These are phyloP conservation scores for Amylocarpus encephaloides DNA, from an alignment of 2,329 filamentous ascomycete genomes.

Conservation along the genomic window DNA sequence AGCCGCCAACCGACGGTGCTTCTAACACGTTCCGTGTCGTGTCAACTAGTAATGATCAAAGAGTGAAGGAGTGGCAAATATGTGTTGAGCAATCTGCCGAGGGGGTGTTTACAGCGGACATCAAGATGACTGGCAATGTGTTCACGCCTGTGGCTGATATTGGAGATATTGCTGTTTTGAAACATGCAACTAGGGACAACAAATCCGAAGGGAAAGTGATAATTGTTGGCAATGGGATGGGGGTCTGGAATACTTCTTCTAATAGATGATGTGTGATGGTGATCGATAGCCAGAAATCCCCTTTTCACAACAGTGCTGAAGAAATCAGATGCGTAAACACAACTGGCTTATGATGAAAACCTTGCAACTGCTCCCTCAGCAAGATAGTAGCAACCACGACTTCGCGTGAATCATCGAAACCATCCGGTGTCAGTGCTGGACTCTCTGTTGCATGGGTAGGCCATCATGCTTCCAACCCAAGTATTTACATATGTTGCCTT, in stretches of 20 bases:
- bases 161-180: conserved; percentile 39
- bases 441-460: no score
- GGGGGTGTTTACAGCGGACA: conserved; percentile 12
- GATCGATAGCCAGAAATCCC: no score
- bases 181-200: not conserved
- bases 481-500: no score
- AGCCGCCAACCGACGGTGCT: conserved; percentile 8
- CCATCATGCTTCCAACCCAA: no score
- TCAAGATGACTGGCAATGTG: conserved; percentile 41
- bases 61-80: conserved; percentile 46
- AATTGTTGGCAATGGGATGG: conserved; percentile 32
- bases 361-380: no score
- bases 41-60: conserved; percentile 55
- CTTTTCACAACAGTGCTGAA: no score
- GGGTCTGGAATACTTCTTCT: conserved; percentile 24
- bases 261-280: not conserved
- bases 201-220: conserved; percentile 17
- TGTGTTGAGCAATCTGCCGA: conserved; percentile 9
- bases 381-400: no score
- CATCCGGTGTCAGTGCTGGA: no score
- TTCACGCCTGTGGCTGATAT: conserved; percentile 57
- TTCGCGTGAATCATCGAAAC: no score
- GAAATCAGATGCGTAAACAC: no score
- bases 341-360: no score
- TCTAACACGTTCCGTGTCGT: conserved; percentile 30